Evolutionary conservation across 2,329 filamentous ascomycete species (phyloP), one percentile per base, ranked within the genome.

Genomic region (Gnomoniopsis sp.): DNA sequence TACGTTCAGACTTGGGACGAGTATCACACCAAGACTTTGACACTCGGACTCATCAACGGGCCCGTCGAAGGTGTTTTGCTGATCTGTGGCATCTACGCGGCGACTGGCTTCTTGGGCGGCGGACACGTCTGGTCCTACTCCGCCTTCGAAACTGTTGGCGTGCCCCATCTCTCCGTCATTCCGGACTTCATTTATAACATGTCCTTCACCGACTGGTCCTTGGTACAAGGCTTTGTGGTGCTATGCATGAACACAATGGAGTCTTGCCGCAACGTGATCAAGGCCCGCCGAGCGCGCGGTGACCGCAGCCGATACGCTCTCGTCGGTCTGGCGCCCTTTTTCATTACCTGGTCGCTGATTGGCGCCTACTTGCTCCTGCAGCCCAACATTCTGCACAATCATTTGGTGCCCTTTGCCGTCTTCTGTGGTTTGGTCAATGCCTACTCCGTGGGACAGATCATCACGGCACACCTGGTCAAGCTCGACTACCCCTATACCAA

Each of bases 1-100:
- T 98, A 98, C 74, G 89, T 98, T 46, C 95, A 98, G 73, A 98
- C 95, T 36, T 99, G 95, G 95, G 95, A 99, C 70, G 95, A 98
- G 73, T 99, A 98, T 76, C 93, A 98, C 77, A 99, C 95, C 53
- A 93, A 97, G 74, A 95, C 93, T 3, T 84, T 99, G 50, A 97
- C 92, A 1, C 84, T 99, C 6, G 95, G 95, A 60, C 78, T 98
- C 63, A 82, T 99, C 65, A 97, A 93, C 64, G 95, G 95, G 0
- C 95, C 95, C 3, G 95, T 99, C 41, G 95, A 99, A 75, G 95
- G 95, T 53, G 88, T 99, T 57, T 76, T 98, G 49, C 92, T 91
- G 44, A 82, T 99, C 21, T 88, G 91, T 67, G 71, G 83, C 57
- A 87, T 99, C 60, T 98, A 95, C 73, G 84, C 86, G 38, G 77